Base-by-base conservation (phyloP, 2,329 filamentous ascomycete genomes). In the Fusarium aywerte region DNA sequence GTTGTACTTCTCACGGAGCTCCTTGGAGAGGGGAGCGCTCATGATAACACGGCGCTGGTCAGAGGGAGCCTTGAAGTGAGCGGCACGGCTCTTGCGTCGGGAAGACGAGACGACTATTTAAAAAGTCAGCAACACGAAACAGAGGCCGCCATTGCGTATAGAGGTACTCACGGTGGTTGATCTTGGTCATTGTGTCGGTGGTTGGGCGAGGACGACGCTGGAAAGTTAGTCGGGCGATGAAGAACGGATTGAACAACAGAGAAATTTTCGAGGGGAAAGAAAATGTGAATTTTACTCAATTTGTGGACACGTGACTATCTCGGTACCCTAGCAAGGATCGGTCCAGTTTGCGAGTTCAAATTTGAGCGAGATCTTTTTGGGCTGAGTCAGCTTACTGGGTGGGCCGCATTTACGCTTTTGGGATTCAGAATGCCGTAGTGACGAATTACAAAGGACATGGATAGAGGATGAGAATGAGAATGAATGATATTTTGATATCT, bases 1-100 rank as follows among this genome's bases (percentile, higher is more conserved):
- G 84, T 97, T 97, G 92, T 99, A 92, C 90, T 99, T 96, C 85
- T 97, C 94, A 81, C 93, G 91, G 81, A 99, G 90, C 87, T 99
- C 96, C 89, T 97, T 97, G 87, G 88, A 92, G 76, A 97, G 89
- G 77, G 92, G 92, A 75, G 96, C 94, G 86, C 91, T 95, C 94
- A 99, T 97, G 87, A 97, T 97, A 78, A 90, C 88, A 81, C 96
- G 93, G 84, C 96, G 94, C 81, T 92, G 88, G 86, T 91, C 93
- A 82, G 94, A 97, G 76, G 94, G 93, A 75, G 96, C 96, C 82
- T 88, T 86, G 90, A 97, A 99, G 89, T 99, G 95, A 81, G 93
- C 92, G 89, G 97, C 97, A 85, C 96, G 93, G 85, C 93, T 96
- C 93, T 99, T 99, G 87, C 95, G 91, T 85, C 95, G 90, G 80